Conservation (phyloP, 495 filamentous ascomycete genomes). For the Pseudoneurospora amorphoporcata region DNA sequence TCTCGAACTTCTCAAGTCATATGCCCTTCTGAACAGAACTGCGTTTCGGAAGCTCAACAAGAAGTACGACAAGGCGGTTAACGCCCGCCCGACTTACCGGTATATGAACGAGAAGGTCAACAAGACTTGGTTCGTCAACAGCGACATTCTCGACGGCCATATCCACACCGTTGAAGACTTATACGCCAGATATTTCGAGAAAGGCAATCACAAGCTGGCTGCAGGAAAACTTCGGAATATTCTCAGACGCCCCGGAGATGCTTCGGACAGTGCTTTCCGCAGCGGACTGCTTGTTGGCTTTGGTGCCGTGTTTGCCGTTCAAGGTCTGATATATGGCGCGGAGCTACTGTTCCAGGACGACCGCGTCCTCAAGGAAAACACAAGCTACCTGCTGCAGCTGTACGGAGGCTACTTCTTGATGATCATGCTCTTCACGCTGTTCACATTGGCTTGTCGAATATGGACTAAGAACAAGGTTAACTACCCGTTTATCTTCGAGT, state of each 20-base stretch:
- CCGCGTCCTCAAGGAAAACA: conserved; percentile 34
- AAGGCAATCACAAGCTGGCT: conserved; percentile 82
- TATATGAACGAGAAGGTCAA: conserved; percentile 93
- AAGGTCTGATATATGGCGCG: conserved; percentile 60
- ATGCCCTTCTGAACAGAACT: conserved; percentile 76
- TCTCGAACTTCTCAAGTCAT: conserved; percentile 83
- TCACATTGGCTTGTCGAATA: conserved; percentile 67
- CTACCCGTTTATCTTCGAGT: conserved; percentile 94
- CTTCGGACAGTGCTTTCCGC: conserved; percentile 62
- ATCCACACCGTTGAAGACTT: conserved; percentile 75
- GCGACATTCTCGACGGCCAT: conserved; percentile 66
- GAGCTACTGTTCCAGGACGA: conserved; percentile 44
- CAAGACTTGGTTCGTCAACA: conserved; percentile 80
- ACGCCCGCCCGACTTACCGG: conserved; percentile 61
- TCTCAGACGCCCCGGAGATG: conserved; percentile 53
- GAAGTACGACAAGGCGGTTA: conserved; percentile 88
- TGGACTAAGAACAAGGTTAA: conserved; percentile 84
- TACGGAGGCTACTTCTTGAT: conserved; percentile 80
- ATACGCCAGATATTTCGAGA: conserved; percentile 86
- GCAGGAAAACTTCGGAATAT: conserved; percentile 71
- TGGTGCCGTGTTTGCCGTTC: conserved; percentile 61
- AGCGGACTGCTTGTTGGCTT: conserved; percentile 70
- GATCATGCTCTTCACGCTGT: conserved; percentile 61
- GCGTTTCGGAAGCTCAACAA: conserved; percentile 98
- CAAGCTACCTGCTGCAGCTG: conserved; percentile 72